phyloP scores from a whole-genome alignment of 441 rosid species.

The Oxalis stricta region DNA sequence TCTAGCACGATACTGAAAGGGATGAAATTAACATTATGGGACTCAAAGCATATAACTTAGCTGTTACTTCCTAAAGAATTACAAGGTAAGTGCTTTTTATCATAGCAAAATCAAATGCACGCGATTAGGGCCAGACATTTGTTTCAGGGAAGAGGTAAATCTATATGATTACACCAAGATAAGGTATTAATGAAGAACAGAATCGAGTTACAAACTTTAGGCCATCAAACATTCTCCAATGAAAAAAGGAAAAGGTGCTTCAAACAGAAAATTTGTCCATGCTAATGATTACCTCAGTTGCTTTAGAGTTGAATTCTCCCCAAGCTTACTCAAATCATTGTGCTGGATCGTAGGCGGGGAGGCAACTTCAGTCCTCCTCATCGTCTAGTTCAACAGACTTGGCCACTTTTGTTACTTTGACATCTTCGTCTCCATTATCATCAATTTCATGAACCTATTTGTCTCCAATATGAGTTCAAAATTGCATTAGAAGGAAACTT shows the following conservation, averaged over 20 bases:
- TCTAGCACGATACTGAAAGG: no score
- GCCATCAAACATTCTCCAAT: no score
- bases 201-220: no score
- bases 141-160: no score
- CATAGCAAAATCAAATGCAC: no score
- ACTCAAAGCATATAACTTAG: no score
- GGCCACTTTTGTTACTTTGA: constrained; percentile 22
- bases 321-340: constrained; percentile 12
- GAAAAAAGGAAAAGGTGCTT: not conserved
- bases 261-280: not conserved
- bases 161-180: no score
- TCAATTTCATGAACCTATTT: constrained; percentile 21
- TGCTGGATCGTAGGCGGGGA: constrained; percentile 47
- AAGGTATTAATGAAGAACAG: no score
- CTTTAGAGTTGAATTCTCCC: constrained; percentile 58
- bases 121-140: no score
- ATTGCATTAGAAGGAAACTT: not conserved
- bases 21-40: no score
- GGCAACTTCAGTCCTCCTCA: constrained; percentile 82
- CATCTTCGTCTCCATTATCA: constrained; percentile 26
- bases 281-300: constrained; percentile 49
- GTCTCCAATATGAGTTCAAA: not conserved
- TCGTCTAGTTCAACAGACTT: constrained; percentile 16
- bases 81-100: no score
- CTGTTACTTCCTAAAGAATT: no score